A percentile compares a stretch with the other conserved stretches of the same genome.
These are phyloP conservation scores for Cladosporium sp. DNA, from an alignment of 2,329 filamentous ascomycete species.

Conservation along the genomic window DNA sequence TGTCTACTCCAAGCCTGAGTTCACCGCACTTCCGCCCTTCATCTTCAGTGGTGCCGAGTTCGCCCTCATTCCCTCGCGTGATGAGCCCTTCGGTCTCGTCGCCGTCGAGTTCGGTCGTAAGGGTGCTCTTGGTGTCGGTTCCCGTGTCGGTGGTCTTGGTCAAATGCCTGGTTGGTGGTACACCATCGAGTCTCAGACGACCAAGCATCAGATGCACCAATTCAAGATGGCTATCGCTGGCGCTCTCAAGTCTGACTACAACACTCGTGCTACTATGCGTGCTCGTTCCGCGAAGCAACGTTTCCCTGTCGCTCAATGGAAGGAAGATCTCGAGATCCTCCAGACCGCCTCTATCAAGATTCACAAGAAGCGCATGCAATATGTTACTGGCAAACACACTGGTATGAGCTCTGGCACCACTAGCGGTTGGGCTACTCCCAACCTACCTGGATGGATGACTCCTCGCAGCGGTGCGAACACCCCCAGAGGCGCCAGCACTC, in stretches of 20 bases:
- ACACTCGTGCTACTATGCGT: slow-evolving; percentile 63
- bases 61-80: slow-evolving; percentile 67
- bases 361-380: slow-evolving; percentile 49
- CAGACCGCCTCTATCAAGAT: slow-evolving; percentile 63
- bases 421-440: slow-evolving; percentile 39
- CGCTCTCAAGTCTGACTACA: slow-evolving; percentile 59
- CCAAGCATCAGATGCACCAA: slow-evolving; percentile 64
- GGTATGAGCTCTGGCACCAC: slow-evolving; percentile 25
- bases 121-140: slow-evolving; percentile 67
- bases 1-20: slow-evolving; percentile 69
- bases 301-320: slow-evolving; percentile 69
- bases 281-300: slow-evolving; percentile 66
- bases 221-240: slow-evolving; percentile 66
- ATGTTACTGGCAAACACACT: slow-evolving; percentile 19
- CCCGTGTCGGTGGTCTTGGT: slow-evolving; percentile 67
- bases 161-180: slow-evolving; percentile 74
- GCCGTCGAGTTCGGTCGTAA: slow-evolving; percentile 70
- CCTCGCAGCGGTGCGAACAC: slow-evolving; percentile 48
- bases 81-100: slow-evolving; percentile 69
- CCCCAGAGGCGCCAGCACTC: slow-evolving; percentile 43
- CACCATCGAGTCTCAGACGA: slow-evolving; percentile 66
- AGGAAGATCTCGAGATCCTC: slow-evolving; percentile 64
- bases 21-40: slow-evolving; percentile 66
- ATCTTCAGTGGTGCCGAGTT: slow-evolving; percentile 70
- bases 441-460: slow-evolving; percentile 41